Percentiles rank a stretch among this genome's conserved stretches.
These are phyloP conservation scores for Pleurotus platypus DNA, from an alignment of 768 basidiomycete species.

Conservation along the genomic window DNA sequence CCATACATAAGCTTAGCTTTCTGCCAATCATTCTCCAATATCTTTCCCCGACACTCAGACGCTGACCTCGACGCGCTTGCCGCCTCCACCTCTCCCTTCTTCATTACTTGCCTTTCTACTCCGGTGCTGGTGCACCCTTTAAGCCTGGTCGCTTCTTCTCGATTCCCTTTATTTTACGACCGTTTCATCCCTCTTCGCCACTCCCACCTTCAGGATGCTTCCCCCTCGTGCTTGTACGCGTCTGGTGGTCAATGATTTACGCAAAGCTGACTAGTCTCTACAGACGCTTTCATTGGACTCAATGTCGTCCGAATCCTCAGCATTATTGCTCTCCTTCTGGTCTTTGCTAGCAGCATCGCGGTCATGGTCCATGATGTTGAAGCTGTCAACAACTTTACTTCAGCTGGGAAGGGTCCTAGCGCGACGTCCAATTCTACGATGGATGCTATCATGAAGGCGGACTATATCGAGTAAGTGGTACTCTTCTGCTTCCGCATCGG, in stretches of 20 bases:
- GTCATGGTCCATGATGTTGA: conserved; percentile 74
- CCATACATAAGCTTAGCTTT: conserved; percentile 4
- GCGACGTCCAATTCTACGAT: conserved; percentile 27
- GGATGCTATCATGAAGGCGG: conserved; percentile 46
- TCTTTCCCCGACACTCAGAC: not conserved
- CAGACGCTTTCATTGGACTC: conserved; percentile 65
- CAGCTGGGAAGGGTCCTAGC: conserved; percentile 32
- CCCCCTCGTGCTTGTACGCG: conserved; percentile 12
- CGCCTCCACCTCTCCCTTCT: not conserved
- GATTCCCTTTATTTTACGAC: not conserved
- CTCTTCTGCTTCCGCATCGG: not conserved
- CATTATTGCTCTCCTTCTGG: conserved; percentile 74
- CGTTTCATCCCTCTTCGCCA: not conserved
- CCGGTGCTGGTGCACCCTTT: conserved; percentile 11
- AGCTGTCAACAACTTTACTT: conserved; percentile 63
- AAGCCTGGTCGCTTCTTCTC: conserved; percentile 4
- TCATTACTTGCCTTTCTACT: not conserved
- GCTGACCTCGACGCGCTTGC: conserved; percentile 1
- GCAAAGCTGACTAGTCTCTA: not conserved
- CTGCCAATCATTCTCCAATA: not conserved
- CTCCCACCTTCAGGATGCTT: conserved; percentile 6
- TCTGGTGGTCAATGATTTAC: not conserved
- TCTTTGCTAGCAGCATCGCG: conserved; percentile 73
- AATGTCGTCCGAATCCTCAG: conserved; percentile 76
- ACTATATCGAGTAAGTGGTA: conserved; percentile 71